Percentiles rank a stretch among this genome's conserved stretches.
These are phyloP conservation scores for Amorphotheca resinae DNA, from an alignment of 495 filamentous ascomycete genomes.

Conservation along the genomic window DNA sequence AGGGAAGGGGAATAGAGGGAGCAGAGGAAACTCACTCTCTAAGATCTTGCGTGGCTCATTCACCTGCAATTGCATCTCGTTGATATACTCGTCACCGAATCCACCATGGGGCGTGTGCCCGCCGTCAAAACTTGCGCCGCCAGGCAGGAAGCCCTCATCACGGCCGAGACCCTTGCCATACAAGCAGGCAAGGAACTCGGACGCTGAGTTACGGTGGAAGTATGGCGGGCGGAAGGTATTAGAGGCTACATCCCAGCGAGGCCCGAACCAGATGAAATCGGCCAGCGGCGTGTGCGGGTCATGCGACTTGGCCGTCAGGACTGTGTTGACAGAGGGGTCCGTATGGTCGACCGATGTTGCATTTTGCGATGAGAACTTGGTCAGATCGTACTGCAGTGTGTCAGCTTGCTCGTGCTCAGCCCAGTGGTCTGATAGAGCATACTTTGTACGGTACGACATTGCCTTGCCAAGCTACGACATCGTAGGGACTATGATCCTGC, in stretches of 20 bases:
- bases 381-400: slow-evolving; percentile 65
- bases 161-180: slow-evolving; percentile 42
- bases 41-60: slow-evolving; percentile 31
- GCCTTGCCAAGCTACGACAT: slow-evolving; percentile 77
- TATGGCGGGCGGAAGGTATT: slow-evolving; percentile 74
- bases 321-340: slow-evolving; percentile 50
- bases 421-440: slow-evolving; percentile 56
- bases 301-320: slow-evolving; percentile 57
- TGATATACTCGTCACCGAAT: slow-evolving; percentile 39
- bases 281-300: slow-evolving; percentile 55
- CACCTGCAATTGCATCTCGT: slow-evolving; percentile 27
- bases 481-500: slow-evolving; percentile 66
- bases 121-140: slow-evolving; percentile 43
- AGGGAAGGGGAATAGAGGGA: no score
- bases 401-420: slow-evolving; percentile 23
- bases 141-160: slow-evolving; percentile 41
- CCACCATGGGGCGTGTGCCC: slow-evolving; percentile 46
- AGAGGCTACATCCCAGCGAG: slow-evolving; percentile 66
- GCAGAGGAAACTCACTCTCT: slow-evolving; percentile 26
- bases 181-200: no score
- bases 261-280: slow-evolving; percentile 77
- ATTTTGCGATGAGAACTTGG: slow-evolving; percentile 60
- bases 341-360: slow-evolving; percentile 64
- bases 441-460: slow-evolving; percentile 60
- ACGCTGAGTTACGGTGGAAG: slow-evolving; percentile 68